Evolutionary conservation across 2,329 filamentous ascomycete genomes (phyloP).

Genomic region (Aureobasidium sp.): DNA sequence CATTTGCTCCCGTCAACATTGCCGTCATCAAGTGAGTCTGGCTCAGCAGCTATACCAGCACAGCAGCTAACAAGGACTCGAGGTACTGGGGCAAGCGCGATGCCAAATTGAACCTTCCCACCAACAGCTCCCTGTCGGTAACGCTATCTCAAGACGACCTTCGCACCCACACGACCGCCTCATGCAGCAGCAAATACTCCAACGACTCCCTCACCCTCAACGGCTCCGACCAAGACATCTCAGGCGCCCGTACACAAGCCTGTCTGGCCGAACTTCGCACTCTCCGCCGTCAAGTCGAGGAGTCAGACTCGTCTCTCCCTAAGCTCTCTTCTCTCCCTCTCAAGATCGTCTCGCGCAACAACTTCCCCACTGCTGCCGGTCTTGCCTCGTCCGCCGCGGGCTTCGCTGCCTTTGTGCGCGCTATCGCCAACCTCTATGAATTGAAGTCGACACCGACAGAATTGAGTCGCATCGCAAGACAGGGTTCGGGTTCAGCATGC

Average conservation of each 20-base stretch:
- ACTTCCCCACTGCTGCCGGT: constrained; percentile 96
- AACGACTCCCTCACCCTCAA: constrained; percentile 77
- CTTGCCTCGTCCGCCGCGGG: constrained; percentile 63
- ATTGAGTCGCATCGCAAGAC: constrained; percentile 80
- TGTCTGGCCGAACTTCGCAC: constrained; percentile 82
- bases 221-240: constrained; percentile 72
- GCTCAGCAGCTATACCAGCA: background rate
- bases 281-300: constrained; percentile 70
- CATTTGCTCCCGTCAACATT: constrained; percentile 95
- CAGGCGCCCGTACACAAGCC: constrained; percentile 83
- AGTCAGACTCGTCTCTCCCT: constrained; percentile 63
- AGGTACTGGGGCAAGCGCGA: constrained; percentile 97
- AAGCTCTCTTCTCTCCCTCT: constrained; percentile 72
- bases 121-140: constrained; percentile 94
- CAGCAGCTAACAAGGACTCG: constrained; percentile 11
- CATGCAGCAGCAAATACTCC: constrained; percentile 68
- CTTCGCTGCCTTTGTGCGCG: constrained; percentile 64
- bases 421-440: constrained; percentile 86
- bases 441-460: constrained; percentile 74
- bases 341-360: constrained; percentile 90
- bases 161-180: constrained; percentile 91
- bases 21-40: constrained; percentile 79
- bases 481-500: constrained; percentile 92
- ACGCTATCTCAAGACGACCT: constrained; percentile 92
- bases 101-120: constrained; percentile 86